Base-by-base conservation (phyloP, 257 asterid genomes). In the Coffea eugenioides region DNA sequence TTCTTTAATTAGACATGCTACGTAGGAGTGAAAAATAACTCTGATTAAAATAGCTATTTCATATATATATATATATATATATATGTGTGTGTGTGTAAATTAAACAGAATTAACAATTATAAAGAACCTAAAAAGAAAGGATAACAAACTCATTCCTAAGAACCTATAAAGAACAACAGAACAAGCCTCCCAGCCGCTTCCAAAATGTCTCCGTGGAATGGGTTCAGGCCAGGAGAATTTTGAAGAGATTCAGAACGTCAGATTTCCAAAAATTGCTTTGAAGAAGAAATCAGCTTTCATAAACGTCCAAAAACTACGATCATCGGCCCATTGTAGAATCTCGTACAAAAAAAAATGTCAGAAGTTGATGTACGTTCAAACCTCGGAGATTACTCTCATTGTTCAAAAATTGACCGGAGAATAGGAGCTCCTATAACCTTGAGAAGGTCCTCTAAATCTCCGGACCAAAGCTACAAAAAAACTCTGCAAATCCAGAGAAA, bases 381-480 rank as follows among this genome's bases (percentile, higher is more conserved):
- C 71, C n/a, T 71, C 18, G n/a, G 59, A 23, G 64, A 71, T 69
- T 61, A 10, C 54, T 59, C 72, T 39, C 77, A 36, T 41, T 68
- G 76, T 71, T 90, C 94, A 95, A 83, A 95, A 95, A 65, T 91
- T 79, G 69, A 95, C 97, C 9, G 97, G 97, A 73, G 98, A 92
- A 87, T 95, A 95, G 39, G 99, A 85, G 86, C 93, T 93, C 84
- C 97, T 84, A 84, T 92, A 80, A 72, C 90, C 87, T 66, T 87
- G 85, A 71, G 97, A 93, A 69, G 97, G 98, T 81, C 99, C 97
- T 80, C 92, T 86, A 84, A 91, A 90, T 89, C 95, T 88, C 83
- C 86, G 87, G 71, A 92, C 79, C 54, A 93, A 65, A 46, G 98
- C 90, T 77, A 62, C 83, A 80, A 77, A 89, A 67, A 66, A 85